A percentile compares a stretch with the other conserved stretches of the same genome.
Conservation (phyloP, 768 basidiomycete genomes). For the Phylloporus rhodoxanthus region DNA sequence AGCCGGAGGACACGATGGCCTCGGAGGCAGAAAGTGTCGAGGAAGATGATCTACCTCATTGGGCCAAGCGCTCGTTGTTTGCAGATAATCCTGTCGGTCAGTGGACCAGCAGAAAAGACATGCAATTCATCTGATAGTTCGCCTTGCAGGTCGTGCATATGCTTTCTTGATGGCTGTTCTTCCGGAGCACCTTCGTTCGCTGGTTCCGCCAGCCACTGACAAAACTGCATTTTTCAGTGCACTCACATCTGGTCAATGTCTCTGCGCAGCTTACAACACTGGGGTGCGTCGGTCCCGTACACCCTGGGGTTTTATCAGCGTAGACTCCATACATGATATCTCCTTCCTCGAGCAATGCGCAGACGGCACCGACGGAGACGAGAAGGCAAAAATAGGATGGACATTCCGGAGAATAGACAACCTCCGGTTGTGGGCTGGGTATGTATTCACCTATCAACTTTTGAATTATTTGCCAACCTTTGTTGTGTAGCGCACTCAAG, state of each 20-base stretch:
- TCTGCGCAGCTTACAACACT: conserved; percentile 77
- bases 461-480: not conserved
- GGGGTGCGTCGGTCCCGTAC: conserved; percentile 74
- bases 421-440: conserved; percentile 81
- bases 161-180: conserved; percentile 56
- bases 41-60: conserved; percentile 69
- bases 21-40: conserved; percentile 43
- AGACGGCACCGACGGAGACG: conserved; percentile 32
- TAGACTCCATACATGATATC: conserved; percentile 76
- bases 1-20: conserved; percentile 53
- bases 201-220: conserved; percentile 32
- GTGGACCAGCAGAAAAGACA: conserved; percentile 16
- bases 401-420: conserved; percentile 87
- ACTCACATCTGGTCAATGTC: conserved; percentile 70
- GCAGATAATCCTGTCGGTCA: conserved; percentile 53
- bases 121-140: conserved; percentile 1
- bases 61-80: conserved; percentile 64
- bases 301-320: conserved; percentile 84
- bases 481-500: conserved; percentile 61
- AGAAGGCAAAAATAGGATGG: conserved; percentile 57
- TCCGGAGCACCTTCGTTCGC: conserved; percentile 46
- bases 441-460: conserved; percentile 26
- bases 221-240: conserved; percentile 42
- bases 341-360: conserved; percentile 53
- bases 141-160: conserved; percentile 54